Conservation (phyloP, 805 yeast species). For the Starmerella stellata region DNA sequence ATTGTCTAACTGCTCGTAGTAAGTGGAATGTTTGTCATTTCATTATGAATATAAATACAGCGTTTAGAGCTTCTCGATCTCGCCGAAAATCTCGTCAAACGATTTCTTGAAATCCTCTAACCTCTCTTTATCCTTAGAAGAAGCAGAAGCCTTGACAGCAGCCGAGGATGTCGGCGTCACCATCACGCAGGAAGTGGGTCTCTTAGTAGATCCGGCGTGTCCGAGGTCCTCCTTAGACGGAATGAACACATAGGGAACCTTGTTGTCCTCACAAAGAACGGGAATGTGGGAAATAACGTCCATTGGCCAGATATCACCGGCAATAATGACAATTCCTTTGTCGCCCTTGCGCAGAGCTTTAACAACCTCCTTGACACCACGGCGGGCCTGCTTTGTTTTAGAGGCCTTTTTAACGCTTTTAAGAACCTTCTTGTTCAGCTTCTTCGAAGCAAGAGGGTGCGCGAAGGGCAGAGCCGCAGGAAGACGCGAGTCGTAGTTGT, state of each 20-base stretch:
- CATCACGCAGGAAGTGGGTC: slow-evolving; percentile 97
- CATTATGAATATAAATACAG: no score
- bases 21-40: no score
- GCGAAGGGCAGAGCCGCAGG: slow-evolving; percentile 87
- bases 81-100: slow-evolving; percentile 87
- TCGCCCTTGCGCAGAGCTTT: slow-evolving; percentile 96
- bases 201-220: slow-evolving; percentile 95
- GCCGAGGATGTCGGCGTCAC: slow-evolving; percentile 44
- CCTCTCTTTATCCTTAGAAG: slow-evolving; percentile 38
- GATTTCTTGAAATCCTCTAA: slow-evolving; percentile 80
- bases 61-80: slow-evolving; percentile 31
- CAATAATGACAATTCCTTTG: slow-evolving; percentile 87
- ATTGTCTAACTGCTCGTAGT: no score
- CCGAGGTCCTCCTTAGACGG: slow-evolving; percentile 98
- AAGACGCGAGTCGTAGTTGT: slow-evolving; percentile 81
- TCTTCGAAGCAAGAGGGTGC: slow-evolving; percentile 85
- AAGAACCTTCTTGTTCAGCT: slow-evolving; percentile 82
- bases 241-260: slow-evolving; percentile 80
- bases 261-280: slow-evolving; percentile 83
- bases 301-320: slow-evolving; percentile 95
- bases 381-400: slow-evolving; percentile 91
- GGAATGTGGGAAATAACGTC: slow-evolving; percentile 96
- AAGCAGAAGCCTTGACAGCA: slow-evolving; percentile 61
- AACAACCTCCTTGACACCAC: slow-evolving; percentile 98
- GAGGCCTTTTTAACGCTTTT: slow-evolving; percentile 96